phyloP scores from a whole-genome alignment of 345 rosid genomes.

The Salix caprea region DNA sequence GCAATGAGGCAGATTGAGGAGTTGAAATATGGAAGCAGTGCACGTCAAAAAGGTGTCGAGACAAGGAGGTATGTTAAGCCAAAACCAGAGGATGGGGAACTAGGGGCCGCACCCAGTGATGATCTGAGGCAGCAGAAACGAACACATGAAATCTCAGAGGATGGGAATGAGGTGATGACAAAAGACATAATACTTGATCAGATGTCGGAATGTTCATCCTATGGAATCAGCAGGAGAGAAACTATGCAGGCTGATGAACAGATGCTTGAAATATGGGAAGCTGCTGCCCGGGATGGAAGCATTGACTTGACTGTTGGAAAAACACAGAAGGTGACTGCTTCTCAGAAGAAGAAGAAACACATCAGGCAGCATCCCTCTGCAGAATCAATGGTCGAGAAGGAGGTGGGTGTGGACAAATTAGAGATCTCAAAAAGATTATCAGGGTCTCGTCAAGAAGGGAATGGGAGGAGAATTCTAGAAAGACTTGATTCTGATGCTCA shows the following conservation, averaged over 20 bases:
- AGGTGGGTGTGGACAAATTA: constrained; percentile 62
- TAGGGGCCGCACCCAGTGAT: constrained; percentile 14
- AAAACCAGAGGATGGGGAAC: constrained; percentile 31
- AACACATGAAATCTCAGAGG: constrained; percentile 43
- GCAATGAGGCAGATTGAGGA: constrained; percentile 51
- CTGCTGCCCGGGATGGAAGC: constrained; percentile 38
- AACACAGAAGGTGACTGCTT: constrained; percentile 24
- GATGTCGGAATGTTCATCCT: constrained; percentile 73
- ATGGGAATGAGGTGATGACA: constrained; percentile 57
- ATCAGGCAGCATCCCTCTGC: constrained; percentile 38
- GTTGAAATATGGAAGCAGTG: constrained; percentile 34
- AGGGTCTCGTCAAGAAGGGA: constrained; percentile 51
- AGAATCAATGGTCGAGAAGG: constrained; percentile 61
- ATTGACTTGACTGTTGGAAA: constrained; percentile 45
- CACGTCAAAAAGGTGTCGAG: constrained; percentile 18
- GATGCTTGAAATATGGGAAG: constrained; percentile 58
- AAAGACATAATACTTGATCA: constrained; percentile 96
- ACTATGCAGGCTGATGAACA: constrained; percentile 46
- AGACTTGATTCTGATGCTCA: constrained; percentile 88
- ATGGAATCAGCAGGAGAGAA: constrained; percentile 69
- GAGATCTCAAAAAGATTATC: constrained; percentile 61
- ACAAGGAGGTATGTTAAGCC: constrained; percentile 31
- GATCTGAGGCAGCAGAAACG: constrained; percentile 38
- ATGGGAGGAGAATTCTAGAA: constrained; percentile 68
- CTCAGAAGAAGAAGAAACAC: constrained; percentile 32